Percentiles rank a stretch among this genome's conserved stretches.
phyloP scores from a whole-genome alignment of 768 basidiomycete genomes.

The Mycena sanguinolenta region DNA sequence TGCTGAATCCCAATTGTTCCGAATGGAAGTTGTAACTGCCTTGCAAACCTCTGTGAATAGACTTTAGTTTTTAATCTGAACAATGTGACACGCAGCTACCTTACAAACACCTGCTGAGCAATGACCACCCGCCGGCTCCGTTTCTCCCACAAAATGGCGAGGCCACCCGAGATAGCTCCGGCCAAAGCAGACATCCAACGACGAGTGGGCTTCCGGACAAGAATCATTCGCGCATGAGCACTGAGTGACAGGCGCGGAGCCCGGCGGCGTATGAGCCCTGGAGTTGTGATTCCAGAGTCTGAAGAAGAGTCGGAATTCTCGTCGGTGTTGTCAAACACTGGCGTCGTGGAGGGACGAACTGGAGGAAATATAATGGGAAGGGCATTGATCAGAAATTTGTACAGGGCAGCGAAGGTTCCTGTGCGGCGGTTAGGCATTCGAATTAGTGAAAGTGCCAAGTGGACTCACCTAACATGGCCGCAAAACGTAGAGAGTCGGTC shows the following conservation, averaged over 20 bases:
- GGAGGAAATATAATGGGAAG: slow-evolving; percentile 78
- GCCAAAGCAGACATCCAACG: slow-evolving; percentile 87
- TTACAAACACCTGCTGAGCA: slow-evolving; percentile 91
- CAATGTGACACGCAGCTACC: slow-evolving; percentile 59
- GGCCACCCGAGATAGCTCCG: slow-evolving; percentile 73
- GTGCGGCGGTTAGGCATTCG: neutral
- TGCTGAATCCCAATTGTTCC: neutral
- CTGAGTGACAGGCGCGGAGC: slow-evolving; percentile 70
- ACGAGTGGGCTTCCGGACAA: slow-evolving; percentile 76
- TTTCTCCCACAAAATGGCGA: slow-evolving; percentile 86
- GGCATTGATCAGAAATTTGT: slow-evolving; percentile 84
- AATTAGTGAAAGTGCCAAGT: slow-evolving; percentile 1
- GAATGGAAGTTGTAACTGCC: slow-evolving; percentile 3
- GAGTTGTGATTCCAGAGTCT: slow-evolving; percentile 30
- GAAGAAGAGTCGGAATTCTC: slow-evolving; percentile 39
- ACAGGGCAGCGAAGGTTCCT: slow-evolving; percentile 84
- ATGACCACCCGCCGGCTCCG: slow-evolving; percentile 72
- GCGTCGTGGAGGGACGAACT: slow-evolving; percentile 43
- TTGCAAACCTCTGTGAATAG: neutral
- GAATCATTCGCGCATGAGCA: slow-evolving; percentile 71
- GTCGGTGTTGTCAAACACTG: slow-evolving; percentile 46
- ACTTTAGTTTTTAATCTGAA: neutral
- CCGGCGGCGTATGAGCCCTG: slow-evolving; percentile 40
- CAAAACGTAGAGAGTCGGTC: slow-evolving; percentile 84
- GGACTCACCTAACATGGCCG: slow-evolving; percentile 83